phyloP scores from a whole-genome alignment of 2,329 filamentous ascomycete genomes.

The Fusarium subtropicale region DNA sequence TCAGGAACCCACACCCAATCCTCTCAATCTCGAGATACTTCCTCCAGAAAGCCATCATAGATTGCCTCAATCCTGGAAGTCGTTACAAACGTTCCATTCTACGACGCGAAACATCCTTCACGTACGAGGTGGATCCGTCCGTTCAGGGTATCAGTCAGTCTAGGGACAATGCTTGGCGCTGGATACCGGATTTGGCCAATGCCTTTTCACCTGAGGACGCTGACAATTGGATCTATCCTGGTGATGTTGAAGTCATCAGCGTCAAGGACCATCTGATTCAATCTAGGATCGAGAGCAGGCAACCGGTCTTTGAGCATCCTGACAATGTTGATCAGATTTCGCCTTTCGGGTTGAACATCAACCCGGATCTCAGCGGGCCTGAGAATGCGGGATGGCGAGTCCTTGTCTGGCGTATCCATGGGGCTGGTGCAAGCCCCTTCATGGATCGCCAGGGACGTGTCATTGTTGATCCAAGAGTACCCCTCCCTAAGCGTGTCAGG shows the following conservation, averaged over 20 bases:
- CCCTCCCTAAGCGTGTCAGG: neutral
- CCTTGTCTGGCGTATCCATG: neutral
- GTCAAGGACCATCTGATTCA: neutral
- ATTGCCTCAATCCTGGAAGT: neutral
- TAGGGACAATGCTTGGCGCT: neutral
- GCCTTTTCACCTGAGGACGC: too few species aligned
- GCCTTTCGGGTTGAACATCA: neutral
- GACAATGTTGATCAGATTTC: neutral
- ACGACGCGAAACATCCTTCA: neutral
- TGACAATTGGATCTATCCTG: neutral
- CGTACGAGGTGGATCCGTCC: neutral
- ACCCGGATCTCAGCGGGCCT: neutral
- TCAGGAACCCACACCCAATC: neutral
- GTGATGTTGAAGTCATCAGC: conserved; percentile 9
- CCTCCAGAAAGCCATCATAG: neutral
- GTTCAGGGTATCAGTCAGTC: neutral
- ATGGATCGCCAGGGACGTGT: conserved; percentile 4
- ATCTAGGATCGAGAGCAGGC: neutral
- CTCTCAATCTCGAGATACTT: neutral
- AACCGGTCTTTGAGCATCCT: neutral
- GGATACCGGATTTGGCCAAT: neutral
- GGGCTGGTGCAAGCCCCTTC: neutral
- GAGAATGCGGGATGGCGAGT: conserved; percentile 1
- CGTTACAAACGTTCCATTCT: neutral
- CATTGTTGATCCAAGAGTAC: neutral